phyloP scores from a whole-genome alignment of 1,284 basidiomycete species.

The Leucocoprinus gongylophorus region DNA sequence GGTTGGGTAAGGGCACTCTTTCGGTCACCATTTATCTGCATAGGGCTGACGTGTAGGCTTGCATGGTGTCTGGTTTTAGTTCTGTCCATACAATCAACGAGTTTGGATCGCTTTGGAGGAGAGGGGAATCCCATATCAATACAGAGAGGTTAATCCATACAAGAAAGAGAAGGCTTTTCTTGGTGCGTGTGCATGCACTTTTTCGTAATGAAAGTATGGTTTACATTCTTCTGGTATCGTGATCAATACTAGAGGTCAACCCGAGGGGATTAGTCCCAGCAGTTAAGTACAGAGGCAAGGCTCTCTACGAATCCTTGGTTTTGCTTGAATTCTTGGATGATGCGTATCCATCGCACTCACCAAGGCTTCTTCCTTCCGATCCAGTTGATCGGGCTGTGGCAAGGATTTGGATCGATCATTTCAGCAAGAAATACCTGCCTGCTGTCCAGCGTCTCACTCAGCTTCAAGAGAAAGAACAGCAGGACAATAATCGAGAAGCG shows the following conservation, averaged over 20 bases:
- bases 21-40: neutral
- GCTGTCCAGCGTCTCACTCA: slow-evolving; percentile 47
- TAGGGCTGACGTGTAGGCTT: no score
- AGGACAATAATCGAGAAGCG: slow-evolving; percentile 39
- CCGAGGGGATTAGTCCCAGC: slow-evolving; percentile 66
- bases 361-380: slow-evolving; percentile 42
- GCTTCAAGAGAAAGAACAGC: slow-evolving; percentile 45
- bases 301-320: slow-evolving; percentile 55
- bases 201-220: neutral
- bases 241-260: slow-evolving; percentile 41
- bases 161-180: slow-evolving; percentile 60
- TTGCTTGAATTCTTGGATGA: slow-evolving; percentile 60
- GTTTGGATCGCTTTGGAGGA: slow-evolving; percentile 66
- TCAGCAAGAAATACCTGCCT: slow-evolving; percentile 45
- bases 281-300: slow-evolving; percentile 47
- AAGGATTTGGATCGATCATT: slow-evolving; percentile 50
- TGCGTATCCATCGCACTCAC: slow-evolving; percentile 40
- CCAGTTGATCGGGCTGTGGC: slow-evolving; percentile 43
- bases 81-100: slow-evolving; percentile 66
- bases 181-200: slow-evolving; percentile 26
- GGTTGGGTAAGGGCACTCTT: slow-evolving; percentile 43
- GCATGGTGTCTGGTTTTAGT: slow-evolving; percentile 30
- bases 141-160: slow-evolving; percentile 65
- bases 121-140: slow-evolving; percentile 55
- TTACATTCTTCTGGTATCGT: neutral